Evolutionary conservation across 2,329 filamentous ascomycete genomes (phyloP), one percentile per base, ranked within the genome.

Genomic region (Berkeleyomyces rouxiae): DNA sequence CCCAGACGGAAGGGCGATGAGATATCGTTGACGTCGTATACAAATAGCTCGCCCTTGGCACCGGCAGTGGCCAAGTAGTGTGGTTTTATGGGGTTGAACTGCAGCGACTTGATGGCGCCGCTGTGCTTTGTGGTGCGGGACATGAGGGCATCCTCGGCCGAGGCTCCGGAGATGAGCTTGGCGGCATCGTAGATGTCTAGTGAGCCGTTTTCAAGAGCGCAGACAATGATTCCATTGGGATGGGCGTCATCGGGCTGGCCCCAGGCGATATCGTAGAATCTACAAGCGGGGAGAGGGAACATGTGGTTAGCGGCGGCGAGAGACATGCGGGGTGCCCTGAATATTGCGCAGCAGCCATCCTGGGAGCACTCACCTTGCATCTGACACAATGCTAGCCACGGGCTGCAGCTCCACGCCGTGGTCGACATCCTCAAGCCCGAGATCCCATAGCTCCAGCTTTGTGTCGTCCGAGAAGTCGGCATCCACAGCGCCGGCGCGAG

Each of bases 221-320:
- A 93, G 61, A 93, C 93, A 75, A 99, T 93, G 72, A 99, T 87
- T 67, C 95, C 93, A 68, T 83, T 82, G 11, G 88, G 85, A 70
- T 89, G 81, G 66, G 90, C 85, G 65, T 87, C 85, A 68, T 85
- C 88, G 58, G 88, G 84, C 67, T 87, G 84, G 63, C 90, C 87
- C 93, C 93, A 99, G 65, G 92, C 90, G 72, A 99, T 87, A 71
- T 97, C 93, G 74, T 96, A 93, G 75, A 99, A 99, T 70, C 93
- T 96, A 71, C 51, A 55, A 37, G 37, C 23, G 16, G 57, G 39
- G 7, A 3, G 11, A 46, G 5, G 23, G 10, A 43, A 16, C 10
- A 46, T 13, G 23, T n/a, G 6, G 51, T 55, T 55, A 55, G 51
- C n/a, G 39, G n/a, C 31, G 5, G 13, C 36, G 33, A 37, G 6